Conservation (phyloP, 208 protist species). For the Trypanosomatidae sp. region DNA sequence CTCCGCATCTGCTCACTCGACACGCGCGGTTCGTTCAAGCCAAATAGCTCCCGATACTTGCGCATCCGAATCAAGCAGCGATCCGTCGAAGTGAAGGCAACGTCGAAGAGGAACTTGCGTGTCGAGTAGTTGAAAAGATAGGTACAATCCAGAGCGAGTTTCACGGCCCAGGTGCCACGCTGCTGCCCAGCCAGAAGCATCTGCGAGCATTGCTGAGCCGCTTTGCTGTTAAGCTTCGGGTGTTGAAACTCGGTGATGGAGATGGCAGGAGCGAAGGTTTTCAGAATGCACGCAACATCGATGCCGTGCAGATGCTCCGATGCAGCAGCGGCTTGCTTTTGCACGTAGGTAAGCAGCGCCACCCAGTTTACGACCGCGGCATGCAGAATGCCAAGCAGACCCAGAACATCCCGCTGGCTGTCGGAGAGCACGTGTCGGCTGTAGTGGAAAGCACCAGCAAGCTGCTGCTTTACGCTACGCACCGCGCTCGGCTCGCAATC, state of each 20-base stretch:
- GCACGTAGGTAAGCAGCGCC: slow-evolving; percentile 28
- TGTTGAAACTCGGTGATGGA: slow-evolving; percentile 62
- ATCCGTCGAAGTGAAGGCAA: slow-evolving; percentile 54
- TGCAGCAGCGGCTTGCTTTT: slow-evolving; percentile 7
- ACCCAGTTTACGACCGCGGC: slow-evolving; percentile 48
- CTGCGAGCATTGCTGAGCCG: slow-evolving; percentile 74
- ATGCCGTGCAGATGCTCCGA: slow-evolving; percentile 1
- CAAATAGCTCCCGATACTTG: slow-evolving; percentile 30
- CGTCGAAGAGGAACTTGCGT: slow-evolving; percentile 79
- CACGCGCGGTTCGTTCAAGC: slow-evolving; percentile 13
- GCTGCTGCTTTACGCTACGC: slow-evolving; percentile 32
- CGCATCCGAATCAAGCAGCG: slow-evolving; percentile 27
- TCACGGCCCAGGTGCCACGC: slow-evolving; percentile 72
- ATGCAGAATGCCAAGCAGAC: slow-evolving; percentile 61
- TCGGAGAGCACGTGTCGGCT: slow-evolving; percentile 53
- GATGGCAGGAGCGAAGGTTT: slow-evolving; percentile 38
- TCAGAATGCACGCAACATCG: slow-evolving; percentile 3
- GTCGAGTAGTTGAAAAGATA: slow-evolving; percentile 81
- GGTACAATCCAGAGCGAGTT: slow-evolving; percentile 74
- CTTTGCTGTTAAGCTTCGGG: slow-evolving; percentile 81
- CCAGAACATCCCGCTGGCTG: slow-evolving; percentile 59
- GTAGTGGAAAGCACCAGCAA: slow-evolving; percentile 40
- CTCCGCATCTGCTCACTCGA: slow-evolving; percentile 21
- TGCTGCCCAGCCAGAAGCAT: slow-evolving; percentile 77
- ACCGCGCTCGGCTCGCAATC: slow-evolving; percentile 27